phyloP scores from a whole-genome alignment of 1,139 yeast genomes.

The Yarrowia galli region DNA sequence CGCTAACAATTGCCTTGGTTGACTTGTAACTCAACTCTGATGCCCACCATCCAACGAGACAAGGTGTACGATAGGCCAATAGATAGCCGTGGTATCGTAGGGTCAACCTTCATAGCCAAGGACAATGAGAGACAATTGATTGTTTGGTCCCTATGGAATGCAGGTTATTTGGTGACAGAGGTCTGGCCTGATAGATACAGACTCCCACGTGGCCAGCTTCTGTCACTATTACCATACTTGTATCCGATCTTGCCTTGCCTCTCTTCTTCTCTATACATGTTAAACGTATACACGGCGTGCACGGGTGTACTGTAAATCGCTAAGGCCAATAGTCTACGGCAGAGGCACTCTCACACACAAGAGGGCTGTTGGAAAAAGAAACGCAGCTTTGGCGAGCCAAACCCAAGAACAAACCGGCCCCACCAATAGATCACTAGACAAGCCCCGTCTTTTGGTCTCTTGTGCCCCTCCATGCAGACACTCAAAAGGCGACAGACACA shows the following conservation, averaged over 20 bases:
- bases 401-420: neutral
- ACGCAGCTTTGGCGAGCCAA: neutral
- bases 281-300: neutral
- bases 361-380: slow-evolving; percentile 7
- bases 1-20: slow-evolving; percentile 2
- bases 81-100: neutral
- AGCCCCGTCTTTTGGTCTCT: neutral
- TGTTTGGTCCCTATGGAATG: neutral
- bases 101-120: neutral
- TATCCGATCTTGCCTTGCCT: too few species aligned
- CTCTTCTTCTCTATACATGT: neutral
- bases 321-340: slow-evolving; percentile 12
- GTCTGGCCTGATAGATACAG: neutral
- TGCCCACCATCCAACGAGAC: slow-evolving; percentile 1
- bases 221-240: neutral
- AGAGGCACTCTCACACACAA: neutral
- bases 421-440: neutral
- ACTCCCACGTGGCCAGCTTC: slow-evolving; percentile 4
- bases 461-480: slow-evolving; percentile 6
- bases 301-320: neutral
- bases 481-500: neutral
- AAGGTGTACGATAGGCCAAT: neutral
- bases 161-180: neutral
- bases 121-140: neutral
- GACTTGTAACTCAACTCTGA: neutral